Evolutionary conservation across 2,329 filamentous ascomycete species (phyloP), one percentile per base, ranked within the genome.

Genomic region (Botrytis aclada): DNA sequence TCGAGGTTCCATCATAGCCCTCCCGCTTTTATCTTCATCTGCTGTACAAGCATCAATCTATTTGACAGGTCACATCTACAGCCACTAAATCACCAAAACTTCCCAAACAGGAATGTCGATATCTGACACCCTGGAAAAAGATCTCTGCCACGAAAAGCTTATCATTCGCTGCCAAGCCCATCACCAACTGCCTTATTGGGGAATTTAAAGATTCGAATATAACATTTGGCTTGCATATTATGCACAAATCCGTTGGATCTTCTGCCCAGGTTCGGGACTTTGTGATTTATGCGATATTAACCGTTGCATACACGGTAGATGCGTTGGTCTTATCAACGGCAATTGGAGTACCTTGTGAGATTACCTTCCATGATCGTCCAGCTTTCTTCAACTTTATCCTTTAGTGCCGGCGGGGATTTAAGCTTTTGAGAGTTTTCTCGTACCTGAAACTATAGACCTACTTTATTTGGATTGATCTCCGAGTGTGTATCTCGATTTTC

Each of bases 361-460:
- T 67, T 72, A 72, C 51, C 62, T 72, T 67, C 70, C 62, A n/a
- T 51, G 47, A 72, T 67, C 25, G 29, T 56, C 25, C 12, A 63
- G 34, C 14, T 16, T 8, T 18, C 58, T 12, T 61, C 41, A 45
- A 61, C 32, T 69, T 37, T 39, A 60, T 45, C 37, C 22, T 37
- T 4, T 43, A 34, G 16, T 45, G 29, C 29, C 39, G n/a, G 51
- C 20, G 51, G 70, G 37, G 37, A 43, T 8, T 41, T 47, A 41
- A 41, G 37, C 29, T 65, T 47, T 60, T 45, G 43, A 67, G 51
- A 54, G 20, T 67, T 45, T 67, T 45, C 34, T 32, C 18, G 65
- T 56, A 25, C 65, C 65, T 69, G 34, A 41, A n/a, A 20, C 22
- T 25, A 34, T 32, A 34, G 58, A 72, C 70, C 70, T 67, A 47